phyloP scores from a whole-genome alignment of 495 filamentous ascomycete species.

The Talaromyces stipitatus region DNA sequence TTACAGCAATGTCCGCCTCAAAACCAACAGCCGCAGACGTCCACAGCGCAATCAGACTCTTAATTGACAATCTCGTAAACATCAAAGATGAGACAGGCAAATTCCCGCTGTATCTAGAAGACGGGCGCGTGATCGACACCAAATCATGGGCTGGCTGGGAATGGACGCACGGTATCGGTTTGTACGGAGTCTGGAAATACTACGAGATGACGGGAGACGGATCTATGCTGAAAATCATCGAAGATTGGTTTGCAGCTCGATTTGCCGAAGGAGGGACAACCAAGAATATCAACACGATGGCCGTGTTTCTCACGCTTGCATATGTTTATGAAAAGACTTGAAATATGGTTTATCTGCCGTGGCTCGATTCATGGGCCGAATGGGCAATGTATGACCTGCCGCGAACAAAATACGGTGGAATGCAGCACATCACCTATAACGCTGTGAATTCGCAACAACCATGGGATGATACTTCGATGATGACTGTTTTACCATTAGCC shows the following conservation, averaged over 20 bases:
- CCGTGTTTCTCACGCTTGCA: conserved; percentile 61
- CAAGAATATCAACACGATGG: conserved; percentile 80
- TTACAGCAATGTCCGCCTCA: conserved; percentile 13
- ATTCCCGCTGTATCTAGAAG: conserved; percentile 56
- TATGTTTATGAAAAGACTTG: conserved; percentile 61
- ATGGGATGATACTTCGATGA: conserved; percentile 77
- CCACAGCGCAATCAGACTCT: conserved; percentile 47
- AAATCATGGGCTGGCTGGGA: conserved; percentile 76
- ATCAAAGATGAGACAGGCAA: conserved; percentile 62
- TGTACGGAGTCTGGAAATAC: conserved; percentile 75
- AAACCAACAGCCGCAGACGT: conserved; percentile 27
- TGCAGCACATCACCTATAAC: conserved; percentile 66
- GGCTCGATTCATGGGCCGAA: conserved; percentile 68
- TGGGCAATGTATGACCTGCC: conserved; percentile 68
- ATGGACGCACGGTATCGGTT: conserved; percentile 72
- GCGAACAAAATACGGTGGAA: conserved; percentile 60
- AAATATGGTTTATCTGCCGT: conserved; percentile 54
- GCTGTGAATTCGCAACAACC: conserved; percentile 58
- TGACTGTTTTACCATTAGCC: conserved; percentile 68
- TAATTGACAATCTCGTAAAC: conserved; percentile 61
- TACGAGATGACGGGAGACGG: conserved; percentile 54
- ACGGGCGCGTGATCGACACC: conserved; percentile 69
- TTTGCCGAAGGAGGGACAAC: conserved; percentile 62
- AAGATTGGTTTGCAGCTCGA: conserved; percentile 58
- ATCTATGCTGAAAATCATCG: conserved; percentile 47